Percentiles rank a stretch among this genome's conserved stretches.
phyloP scores from a whole-genome alignment of 352 stramenopile species.

The Phytophthora sp. region DNA sequence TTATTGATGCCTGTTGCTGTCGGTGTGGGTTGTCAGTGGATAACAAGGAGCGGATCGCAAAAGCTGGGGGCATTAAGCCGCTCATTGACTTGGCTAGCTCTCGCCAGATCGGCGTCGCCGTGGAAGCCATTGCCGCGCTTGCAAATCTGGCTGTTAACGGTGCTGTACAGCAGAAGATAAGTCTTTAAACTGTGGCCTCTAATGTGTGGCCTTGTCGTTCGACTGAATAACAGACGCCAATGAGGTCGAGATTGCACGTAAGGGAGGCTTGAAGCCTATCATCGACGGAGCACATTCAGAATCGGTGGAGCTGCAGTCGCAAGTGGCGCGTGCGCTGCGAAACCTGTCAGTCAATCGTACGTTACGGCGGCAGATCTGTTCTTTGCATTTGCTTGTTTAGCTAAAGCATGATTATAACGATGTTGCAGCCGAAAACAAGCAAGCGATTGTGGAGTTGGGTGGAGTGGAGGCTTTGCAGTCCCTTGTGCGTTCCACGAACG shows the following conservation, averaged over 20 bases:
- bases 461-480: slow-evolving; percentile 83
- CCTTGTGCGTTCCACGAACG: slow-evolving; percentile 80
- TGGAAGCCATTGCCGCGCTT: slow-evolving; percentile 94
- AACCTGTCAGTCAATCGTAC: slow-evolving; percentile 94
- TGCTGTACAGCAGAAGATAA: slow-evolving; percentile 18
- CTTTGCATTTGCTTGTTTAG: not conserved
- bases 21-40: slow-evolving; percentile 52
- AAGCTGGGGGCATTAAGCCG: slow-evolving; percentile 89
- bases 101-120: slow-evolving; percentile 83
- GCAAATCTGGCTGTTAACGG: slow-evolving; percentile 95
- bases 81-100: slow-evolving; percentile 85
- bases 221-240: slow-evolving; percentile 81
- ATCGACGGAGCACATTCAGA: slow-evolving; percentile 83
- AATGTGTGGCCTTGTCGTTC: not conserved
- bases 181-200: not conserved
- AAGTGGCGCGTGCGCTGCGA: slow-evolving; percentile 90
- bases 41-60: slow-evolving; percentile 94
- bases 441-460: slow-evolving; percentile 84
- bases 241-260: slow-evolving; percentile 90
- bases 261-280: slow-evolving; percentile 91
- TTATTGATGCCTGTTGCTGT: not conserved
- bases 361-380: too few relatives aligned
- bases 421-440: slow-evolving; percentile 86
- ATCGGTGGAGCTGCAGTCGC: slow-evolving; percentile 86
- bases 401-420: not conserved